phyloP scores from a whole-genome alignment of 2,329 filamentous ascomycete genomes.

The Fusarium temperatum region DNA sequence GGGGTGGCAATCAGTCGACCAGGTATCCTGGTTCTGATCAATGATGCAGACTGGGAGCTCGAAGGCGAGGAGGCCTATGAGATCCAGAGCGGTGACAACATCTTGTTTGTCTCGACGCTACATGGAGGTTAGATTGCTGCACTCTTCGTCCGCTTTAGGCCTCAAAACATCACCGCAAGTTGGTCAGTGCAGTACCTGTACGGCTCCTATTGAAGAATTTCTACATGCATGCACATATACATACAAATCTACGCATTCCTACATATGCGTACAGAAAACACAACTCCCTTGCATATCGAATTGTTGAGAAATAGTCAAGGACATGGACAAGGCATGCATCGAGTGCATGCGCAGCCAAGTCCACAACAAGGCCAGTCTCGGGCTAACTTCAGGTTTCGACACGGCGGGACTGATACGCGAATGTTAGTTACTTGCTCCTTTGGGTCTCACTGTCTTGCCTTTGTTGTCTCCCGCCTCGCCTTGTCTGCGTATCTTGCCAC shows the following conservation, averaged over 20 bases:
- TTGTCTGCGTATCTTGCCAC: conserved; percentile 21
- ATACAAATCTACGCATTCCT: conserved; percentile 9
- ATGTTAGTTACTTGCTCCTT: conserved; percentile 11
- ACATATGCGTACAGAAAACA: conserved; percentile 2
- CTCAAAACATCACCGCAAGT: conserved; percentile 5
- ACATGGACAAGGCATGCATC: conserved; percentile 15
- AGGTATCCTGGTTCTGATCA: conserved; percentile 95
- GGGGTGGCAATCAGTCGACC: conserved; percentile 72
- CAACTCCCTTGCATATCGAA: conserved; percentile 37
- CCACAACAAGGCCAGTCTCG: conserved; percentile 28
- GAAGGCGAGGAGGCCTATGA: conserved; percentile 94
- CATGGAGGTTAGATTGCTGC: conserved; percentile 77
- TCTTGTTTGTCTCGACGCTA: conserved; percentile 95
- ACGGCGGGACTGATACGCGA: conserved; percentile 11
- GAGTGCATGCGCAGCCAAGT: conserved; percentile 25
- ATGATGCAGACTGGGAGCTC: conserved; percentile 98
- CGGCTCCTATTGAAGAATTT: conserved; percentile 28
- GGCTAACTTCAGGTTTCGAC: conserved; percentile 23
- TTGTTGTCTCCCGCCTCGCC: conserved; percentile 14
- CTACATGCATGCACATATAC: conserved; percentile 13
- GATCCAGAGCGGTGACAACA: conserved; percentile 82
- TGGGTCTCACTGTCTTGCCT: conserved; percentile 1
- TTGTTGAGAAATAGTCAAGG: conserved; percentile 17
- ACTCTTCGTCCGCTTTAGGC: conserved; percentile 6
- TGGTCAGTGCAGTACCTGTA: conserved; percentile 16